phyloP scores from a whole-genome alignment of 164 flowering plant species.

The Vitis labrusca region DNA sequence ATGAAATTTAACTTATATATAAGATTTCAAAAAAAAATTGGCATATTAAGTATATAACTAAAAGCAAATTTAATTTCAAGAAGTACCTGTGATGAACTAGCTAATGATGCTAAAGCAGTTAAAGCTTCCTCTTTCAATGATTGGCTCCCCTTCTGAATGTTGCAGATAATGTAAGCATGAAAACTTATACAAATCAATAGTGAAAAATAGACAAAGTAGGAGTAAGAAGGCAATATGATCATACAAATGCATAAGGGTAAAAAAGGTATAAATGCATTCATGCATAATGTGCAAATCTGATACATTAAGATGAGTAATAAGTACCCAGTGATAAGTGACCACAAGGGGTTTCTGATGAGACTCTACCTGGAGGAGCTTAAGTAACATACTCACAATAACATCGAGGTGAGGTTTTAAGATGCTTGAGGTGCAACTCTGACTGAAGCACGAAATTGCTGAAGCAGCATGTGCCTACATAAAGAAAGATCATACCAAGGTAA shows the following conservation, averaged over 20 bases:
- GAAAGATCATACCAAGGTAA: too few relatives aligned
- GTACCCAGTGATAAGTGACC: neutral
- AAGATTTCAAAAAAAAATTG: neutral
- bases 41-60: too few relatives aligned
- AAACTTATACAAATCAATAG: too few relatives aligned
- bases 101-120: constrained; percentile 98
- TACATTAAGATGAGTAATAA: too few relatives aligned
- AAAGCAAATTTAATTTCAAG: too few relatives aligned
- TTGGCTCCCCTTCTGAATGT: constrained; percentile 83
- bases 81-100: constrained; percentile 97
- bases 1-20: neutral
- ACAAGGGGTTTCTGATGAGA: neutral
- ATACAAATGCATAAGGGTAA: too few relatives aligned
- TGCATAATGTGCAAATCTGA: too few relatives aligned
- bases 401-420: constrained; percentile 89
- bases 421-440: constrained; percentile 96
- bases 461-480: constrained; percentile 94
- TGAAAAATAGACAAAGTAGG: too few relatives aligned
- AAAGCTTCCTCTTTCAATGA: constrained; percentile 99
- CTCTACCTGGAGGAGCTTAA: constrained; percentile 85
- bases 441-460: constrained; percentile 96
- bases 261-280: too few relatives aligned
- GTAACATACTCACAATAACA: constrained; percentile 89
- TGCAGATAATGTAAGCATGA: too few relatives aligned
- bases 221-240: too few relatives aligned